Evolutionary conservation across 805 yeast species (phyloP), one percentile per base, ranked within the genome.

Genomic region (Metschnikowia orientalis): DNA sequence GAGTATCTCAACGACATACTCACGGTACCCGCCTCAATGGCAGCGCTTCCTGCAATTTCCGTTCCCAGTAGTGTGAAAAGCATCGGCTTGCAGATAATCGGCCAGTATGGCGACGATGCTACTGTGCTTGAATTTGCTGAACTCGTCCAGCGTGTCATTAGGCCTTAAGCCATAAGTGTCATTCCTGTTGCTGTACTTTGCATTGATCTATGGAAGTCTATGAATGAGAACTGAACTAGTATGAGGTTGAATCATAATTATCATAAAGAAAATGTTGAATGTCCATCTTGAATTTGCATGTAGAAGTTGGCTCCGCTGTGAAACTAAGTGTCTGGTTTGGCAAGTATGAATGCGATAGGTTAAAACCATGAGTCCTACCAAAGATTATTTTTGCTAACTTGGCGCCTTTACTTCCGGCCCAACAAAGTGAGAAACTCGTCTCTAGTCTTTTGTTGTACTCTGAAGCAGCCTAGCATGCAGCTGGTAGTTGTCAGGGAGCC

Each of bases 381-480:
- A n/a, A n/a, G n/a, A n/a, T n/a, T n/a, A n/a, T n/a, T n/a, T n/a
- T n/a, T n/a, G n/a, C n/a, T n/a, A n/a, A n/a, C n/a, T n/a, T n/a
- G n/a, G n/a, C n/a, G 12, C 9, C 14, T 18, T 34, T 28, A 42
- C 26, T 37, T 42, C 16, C 84, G 76, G 23, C 82, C 83, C 48
- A 89, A 66, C 41, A 89, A 67, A 8, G 89, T 81, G 54, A 92
- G 71, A 51, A 92, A 92, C 61, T 92, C 98, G 54, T 92, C 98
- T 54, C 98, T 77, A 2, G 98, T 92, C 69, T 86, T 87, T 58
- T 89, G 96, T 26, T 87, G 87, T 35, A 80, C 83, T 53, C 97
- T 75, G 70, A 92, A 92, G 46, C 95, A 84, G 7, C 98, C 98
- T 49, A 92, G 72, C 97, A 92, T 90, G 55, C 97, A 90, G 51